A percentile compares a stretch with the other conserved stretches of the same genome.
Evolutionary conservation across 768 basidiomycete genomes (phyloP).

Genomic region (Podaxis rugospora): DNA sequence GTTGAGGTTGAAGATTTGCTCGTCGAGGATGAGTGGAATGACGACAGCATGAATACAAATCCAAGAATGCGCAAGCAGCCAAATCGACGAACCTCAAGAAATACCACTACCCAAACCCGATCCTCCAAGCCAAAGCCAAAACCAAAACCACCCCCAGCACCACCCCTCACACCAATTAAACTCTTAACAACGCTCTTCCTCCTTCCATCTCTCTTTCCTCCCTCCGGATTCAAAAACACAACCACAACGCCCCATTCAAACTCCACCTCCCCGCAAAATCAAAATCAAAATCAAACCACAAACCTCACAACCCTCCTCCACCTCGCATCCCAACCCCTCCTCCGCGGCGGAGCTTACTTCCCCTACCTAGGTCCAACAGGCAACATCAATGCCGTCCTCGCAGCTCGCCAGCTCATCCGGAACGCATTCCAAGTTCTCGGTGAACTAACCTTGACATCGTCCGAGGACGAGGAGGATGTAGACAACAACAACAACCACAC

Average conservation of each 20-base stretch:
- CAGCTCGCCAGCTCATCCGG: not conserved
- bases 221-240: not conserved
- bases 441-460: not conserved
- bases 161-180: not conserved
- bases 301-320: not conserved
- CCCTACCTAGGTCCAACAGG: conserved; percentile 3
- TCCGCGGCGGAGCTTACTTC: not conserved
- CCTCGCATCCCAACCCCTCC: conserved; percentile 6
- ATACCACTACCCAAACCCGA: not conserved
- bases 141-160: not conserved
- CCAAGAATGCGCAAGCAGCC: not conserved
- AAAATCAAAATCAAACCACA: not conserved
- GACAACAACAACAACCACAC: too few relatives aligned
- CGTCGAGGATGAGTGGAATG: not conserved
- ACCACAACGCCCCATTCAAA: not conserved
- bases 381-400: conserved; percentile 1
- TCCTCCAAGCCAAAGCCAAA: not conserved
- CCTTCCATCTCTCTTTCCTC: not conserved
- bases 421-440: not conserved
- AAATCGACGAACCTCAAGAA: not conserved
- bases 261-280: not conserved
- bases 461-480: not conserved
- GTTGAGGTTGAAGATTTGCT: conserved; percentile 6
- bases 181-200: not conserved
- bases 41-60: not conserved